phyloP scores from a whole-genome alignment of 495 filamentous ascomycete genomes.

The Daldinia caldariorum region DNA sequence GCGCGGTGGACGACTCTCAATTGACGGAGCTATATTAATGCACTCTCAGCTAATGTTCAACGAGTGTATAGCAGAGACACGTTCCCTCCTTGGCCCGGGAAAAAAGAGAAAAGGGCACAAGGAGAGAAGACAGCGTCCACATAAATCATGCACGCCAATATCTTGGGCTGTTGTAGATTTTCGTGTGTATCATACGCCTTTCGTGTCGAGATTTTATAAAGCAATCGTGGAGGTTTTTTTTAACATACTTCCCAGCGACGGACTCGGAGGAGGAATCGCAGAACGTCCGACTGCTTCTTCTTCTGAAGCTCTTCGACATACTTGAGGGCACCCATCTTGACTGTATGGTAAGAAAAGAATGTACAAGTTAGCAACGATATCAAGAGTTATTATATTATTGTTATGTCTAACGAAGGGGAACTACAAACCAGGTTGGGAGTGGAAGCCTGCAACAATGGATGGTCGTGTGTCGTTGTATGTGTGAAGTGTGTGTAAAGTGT shows the following conservation, averaged over 20 bases:
- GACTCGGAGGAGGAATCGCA: conserved; percentile 98
- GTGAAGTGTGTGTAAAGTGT: background rate
- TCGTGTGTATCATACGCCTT: conserved; percentile 43
- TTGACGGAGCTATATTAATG: conserved; percentile 99
- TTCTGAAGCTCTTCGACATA: conserved; percentile 99
- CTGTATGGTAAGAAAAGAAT: conserved; percentile 38
- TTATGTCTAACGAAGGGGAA: conserved; percentile 7
- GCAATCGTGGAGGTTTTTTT: conserved; percentile 52
- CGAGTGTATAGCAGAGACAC: conserved; percentile 92
- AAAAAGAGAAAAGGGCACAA: conserved; percentile 8
- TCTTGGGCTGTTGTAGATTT: conserved; percentile 41
- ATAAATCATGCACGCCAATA: conserved; percentile 47
- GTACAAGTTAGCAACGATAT: conserved; percentile 39
- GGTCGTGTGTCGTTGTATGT: conserved; percentile 47
- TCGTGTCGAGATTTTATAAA: conserved; percentile 37
- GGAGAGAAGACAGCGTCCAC: conserved; percentile 50
- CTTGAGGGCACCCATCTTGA: conserved; percentile 92
- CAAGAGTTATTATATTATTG: background rate
- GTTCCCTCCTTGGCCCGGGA: conserved; percentile 31
- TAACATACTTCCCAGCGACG: conserved; percentile 99
- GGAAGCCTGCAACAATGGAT: conserved; percentile 48
- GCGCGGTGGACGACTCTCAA: conserved; percentile 99
- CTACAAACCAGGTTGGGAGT: conserved; percentile 51
- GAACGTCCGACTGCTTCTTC: conserved; percentile 99
- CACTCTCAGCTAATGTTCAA: conserved; percentile 99